Percentiles rank a stretch among this genome's conserved stretches.
Evolutionary conservation across 225 moss, liverwort and hornwort genomes (phyloP).

Genomic region (Physcomitrellopsis africana): DNA sequence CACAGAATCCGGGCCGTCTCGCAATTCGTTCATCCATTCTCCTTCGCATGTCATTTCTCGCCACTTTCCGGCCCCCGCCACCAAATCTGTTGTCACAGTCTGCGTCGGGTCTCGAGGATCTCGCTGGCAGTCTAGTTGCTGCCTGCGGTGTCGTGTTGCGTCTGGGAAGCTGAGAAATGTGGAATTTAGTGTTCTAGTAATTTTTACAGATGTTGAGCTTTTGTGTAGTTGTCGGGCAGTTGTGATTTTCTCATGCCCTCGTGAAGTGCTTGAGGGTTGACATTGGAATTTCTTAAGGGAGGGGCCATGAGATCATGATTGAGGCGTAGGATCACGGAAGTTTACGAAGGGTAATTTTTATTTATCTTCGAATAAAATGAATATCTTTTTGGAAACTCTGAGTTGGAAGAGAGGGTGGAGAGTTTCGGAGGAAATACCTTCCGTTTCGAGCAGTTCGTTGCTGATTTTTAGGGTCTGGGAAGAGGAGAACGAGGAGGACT

Average conservation of each 20-base stretch:
- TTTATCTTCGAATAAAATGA: background rate
- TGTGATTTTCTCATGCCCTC: background rate
- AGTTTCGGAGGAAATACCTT: background rate
- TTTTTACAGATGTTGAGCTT: background rate
- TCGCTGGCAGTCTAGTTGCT: background rate
- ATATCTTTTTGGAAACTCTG: slow-evolving; percentile 19
- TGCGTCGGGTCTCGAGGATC: background rate
- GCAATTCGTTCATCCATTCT: background rate
- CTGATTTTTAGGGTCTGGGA: background rate
- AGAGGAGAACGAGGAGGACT: background rate
- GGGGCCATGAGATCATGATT: background rate
- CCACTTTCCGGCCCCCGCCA: background rate
- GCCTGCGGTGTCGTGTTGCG: background rate
- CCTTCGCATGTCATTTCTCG: slow-evolving; percentile 6
- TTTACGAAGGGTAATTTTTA: slow-evolving; percentile 9
- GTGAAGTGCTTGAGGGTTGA: background rate
- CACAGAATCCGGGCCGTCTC: slow-evolving; percentile 3
- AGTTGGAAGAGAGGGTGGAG: slow-evolving; percentile 13
- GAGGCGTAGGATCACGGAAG: background rate
- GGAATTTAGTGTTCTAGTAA: background rate
- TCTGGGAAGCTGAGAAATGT: background rate
- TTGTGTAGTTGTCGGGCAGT: background rate
- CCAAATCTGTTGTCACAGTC: background rate
- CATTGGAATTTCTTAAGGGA: background rate
- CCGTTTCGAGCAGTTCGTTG: background rate